Base-by-base conservation (phyloP, 73 alveolate species). In the Uronychia binucleata region DNA sequence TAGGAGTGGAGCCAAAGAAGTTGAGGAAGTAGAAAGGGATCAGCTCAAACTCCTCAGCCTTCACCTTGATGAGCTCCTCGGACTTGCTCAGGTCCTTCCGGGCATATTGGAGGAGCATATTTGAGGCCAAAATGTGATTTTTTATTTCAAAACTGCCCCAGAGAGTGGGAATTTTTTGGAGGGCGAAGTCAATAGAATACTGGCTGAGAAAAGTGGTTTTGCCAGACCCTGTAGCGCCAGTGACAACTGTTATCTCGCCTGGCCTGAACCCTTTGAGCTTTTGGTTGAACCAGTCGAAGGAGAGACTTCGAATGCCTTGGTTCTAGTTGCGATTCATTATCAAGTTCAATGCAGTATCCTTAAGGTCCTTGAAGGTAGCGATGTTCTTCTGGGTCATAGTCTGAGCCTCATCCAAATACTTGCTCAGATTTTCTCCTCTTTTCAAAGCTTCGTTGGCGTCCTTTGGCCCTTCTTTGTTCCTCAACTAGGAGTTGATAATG, bases 191-290 rank as follows among this genome's bases (percentile, higher is more conserved):
- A 27, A 96, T 74, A 0, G 98, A 95, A 26, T 92, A 60, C 76
- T 96, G 95, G 33, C 98, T 85, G 57, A 96, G 87, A 74, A 95
- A 91, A 0, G 99, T 96, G 0, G 99, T 96, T 77, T 96, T 96
- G 74, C 99, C 99, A 11, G 97, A 86, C 19, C 99, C 99, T 27
- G 99, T 95, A 1, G 97, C 96, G 14, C 99, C 99, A 14, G 99
- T 96, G 28, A 94, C 58, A 31, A 96, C 78, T 1, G 98, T 93
- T 34, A 96, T 58, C 86, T 96, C 99, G 58, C 99, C 99, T 80
- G 81, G 75, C 80, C 99, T 91, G 58, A 95, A 82, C 25, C 99
- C 99, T 59, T 96, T 96, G 26, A 94, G 58, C 25, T 82, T 79
- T 19, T 84, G 46, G 83, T 95, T 95, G 90, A 34, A 95, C 78